Percentiles rank a stretch among this genome's conserved stretches.
Conservation (phyloP, 78 protist genomes). For the Chrysochromulina parva region DNA sequence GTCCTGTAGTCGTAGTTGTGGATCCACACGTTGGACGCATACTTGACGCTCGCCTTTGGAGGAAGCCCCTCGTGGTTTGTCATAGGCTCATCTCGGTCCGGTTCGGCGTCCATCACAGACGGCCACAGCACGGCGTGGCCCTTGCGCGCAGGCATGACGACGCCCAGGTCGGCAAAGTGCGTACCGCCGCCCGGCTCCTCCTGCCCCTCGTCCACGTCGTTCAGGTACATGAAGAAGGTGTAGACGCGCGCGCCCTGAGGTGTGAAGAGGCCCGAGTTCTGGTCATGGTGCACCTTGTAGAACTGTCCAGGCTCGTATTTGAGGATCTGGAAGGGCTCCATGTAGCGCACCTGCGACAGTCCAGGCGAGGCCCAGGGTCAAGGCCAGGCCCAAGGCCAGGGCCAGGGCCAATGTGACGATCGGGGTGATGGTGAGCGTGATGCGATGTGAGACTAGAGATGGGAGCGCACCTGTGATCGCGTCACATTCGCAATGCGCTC, state of each 20-base stretch:
- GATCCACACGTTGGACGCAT: not conserved
- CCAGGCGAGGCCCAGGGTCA: no score
- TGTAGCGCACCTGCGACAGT: not conserved
- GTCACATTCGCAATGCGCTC: not conserved
- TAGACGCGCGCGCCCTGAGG: slow-evolving; percentile 13
- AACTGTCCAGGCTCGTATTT: not conserved
- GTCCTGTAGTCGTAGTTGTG: not conserved
- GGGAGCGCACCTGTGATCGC: not conserved
- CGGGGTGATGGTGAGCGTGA: no score
- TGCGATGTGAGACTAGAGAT: no score
- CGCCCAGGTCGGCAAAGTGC: not conserved
- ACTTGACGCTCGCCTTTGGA: not conserved
- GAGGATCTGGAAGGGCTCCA: not conserved
- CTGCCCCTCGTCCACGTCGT: not conserved
- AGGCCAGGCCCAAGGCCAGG: no score
- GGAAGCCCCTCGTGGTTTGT: slow-evolving; percentile 12
- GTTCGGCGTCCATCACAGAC: not conserved
- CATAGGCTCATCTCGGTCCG: not conserved
- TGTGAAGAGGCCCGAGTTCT: not conserved
- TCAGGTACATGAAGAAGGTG: slow-evolving; percentile 8
- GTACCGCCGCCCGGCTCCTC: not conserved
- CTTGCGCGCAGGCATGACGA: not conserved
- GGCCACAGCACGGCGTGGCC: slow-evolving; percentile 26
- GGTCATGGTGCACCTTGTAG: slow-evolving; percentile 4
- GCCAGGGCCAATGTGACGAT: no score